A percentile compares a stretch with the other conserved stretches of the same genome.
Conservation (phyloP, 164 flowering plant genomes). For the Aristolochia fimbriata region DNA sequence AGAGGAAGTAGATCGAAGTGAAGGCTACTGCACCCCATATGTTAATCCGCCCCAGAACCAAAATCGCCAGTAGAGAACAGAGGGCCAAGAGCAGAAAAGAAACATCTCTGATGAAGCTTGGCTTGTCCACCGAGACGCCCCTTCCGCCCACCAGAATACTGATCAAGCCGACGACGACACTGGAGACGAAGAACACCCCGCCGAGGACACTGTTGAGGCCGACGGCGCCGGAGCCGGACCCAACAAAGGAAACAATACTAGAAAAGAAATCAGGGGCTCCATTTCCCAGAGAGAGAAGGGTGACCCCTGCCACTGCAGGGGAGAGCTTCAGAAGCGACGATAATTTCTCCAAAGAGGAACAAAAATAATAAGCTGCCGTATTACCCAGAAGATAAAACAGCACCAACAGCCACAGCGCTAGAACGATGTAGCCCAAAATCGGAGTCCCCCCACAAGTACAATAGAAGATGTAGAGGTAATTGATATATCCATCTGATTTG, state of each 20-base stretch:
- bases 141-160: constrained; percentile 19
- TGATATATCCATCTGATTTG: constrained; percentile 43
- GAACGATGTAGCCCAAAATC: constrained; percentile 26
- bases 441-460: constrained; percentile 35
- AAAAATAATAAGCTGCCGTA: constrained; percentile 70
- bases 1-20: constrained; percentile 42
- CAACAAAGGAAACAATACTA: constrained; percentile 52
- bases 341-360: constrained; percentile 54
- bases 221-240: constrained; percentile 26
- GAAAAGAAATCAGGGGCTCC: constrained; percentile 85
- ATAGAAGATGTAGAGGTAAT: constrained; percentile 53
- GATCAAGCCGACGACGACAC: constrained; percentile 63
- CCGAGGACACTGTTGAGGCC: constrained; percentile 72
- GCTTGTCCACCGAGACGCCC: constrained; percentile 23
- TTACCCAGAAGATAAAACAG: constrained; percentile 66
- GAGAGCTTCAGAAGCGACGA: constrained; percentile 43
- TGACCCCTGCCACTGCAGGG: constrained; percentile 70
- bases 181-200: constrained; percentile 57
- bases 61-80: constrained; percentile 22
- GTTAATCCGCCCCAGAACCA: constrained; percentile 37
- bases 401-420: constrained; percentile 43
- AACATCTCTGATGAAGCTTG: constrained; percentile 49
- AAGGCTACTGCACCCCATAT: constrained; percentile 50
- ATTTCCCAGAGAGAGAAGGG: constrained; percentile 77
- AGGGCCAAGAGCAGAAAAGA: constrained; percentile 41